Evolutionary conservation across 2,329 filamentous ascomycete species (phyloP), one percentile per base, ranked within the genome.

Genomic region (Colletotrichum sp.): DNA sequence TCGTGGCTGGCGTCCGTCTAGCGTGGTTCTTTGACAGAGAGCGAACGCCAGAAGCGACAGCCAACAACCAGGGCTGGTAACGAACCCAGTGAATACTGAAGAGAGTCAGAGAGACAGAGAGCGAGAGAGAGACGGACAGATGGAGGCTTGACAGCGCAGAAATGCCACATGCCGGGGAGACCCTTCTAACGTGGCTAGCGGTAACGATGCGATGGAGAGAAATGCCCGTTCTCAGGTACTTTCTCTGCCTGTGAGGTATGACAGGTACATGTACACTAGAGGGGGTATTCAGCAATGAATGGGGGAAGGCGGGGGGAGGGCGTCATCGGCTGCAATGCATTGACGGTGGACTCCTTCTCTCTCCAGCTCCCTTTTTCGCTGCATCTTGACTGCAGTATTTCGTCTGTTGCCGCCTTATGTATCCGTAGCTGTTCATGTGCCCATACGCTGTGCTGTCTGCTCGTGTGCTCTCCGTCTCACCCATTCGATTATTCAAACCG

Each of bases 101-200:
- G 55, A 28, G 55, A 15, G 21, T 6, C 21, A 18, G 55, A 4
- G 10, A 30, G n/a, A 12, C 10, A 32, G 28, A n/a, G 24, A 21
- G 24, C 26, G 24, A 30, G 26, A 16, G 34, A 30, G 30, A 28
- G 26, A 62, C 26, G 28, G 57, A 32, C 57, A 55, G 28, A 57
- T 15, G 36, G 24, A 63, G 63, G 30, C 55, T 39, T 73, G 64
- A 68, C 73, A 73, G 63, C 73, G 39, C 69, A 76, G 64, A 73
- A 68, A 57, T 62, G 59, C 34, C 62, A 71, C 72, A 66, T 34
- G 72, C 62, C 32, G 55, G 70, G 73, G 55, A 44, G 39, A 64
- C 73, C 73, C 73, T 75, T 69, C 70, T 70, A 73, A 69, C 70
- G 73, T 76, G 73, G 69, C 63, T 65, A 68, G 63, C 63, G 39